These are phyloP conservation scores for Corinectria fuckeliana DNA, from an alignment of 2,329 filamentous ascomycete genomes.

Conservation along the genomic window DNA sequence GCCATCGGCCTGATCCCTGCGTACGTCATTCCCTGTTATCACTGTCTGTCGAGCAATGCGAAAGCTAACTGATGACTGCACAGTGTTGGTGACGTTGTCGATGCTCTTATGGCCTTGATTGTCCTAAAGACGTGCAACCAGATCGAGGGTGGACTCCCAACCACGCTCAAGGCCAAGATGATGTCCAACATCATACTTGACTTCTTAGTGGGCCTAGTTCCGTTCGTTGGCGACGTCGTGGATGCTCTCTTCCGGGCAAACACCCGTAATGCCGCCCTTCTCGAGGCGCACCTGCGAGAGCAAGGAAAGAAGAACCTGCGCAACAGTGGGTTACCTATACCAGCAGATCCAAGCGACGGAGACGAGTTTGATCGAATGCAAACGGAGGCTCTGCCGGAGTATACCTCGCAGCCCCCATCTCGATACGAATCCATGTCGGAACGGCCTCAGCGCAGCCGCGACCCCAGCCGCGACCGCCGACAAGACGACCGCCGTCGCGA, in stretches of 20 bases:
- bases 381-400: slow-evolving; percentile 35
- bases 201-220: slow-evolving; percentile 75
- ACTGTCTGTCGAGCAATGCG: background rate
- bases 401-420: slow-evolving; percentile 38
- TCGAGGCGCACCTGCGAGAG: slow-evolving; percentile 72
- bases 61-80: slow-evolving; percentile 25
- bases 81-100: slow-evolving; percentile 77
- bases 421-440: slow-evolving; percentile 34
- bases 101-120: slow-evolving; percentile 75
- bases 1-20: slow-evolving; percentile 84
- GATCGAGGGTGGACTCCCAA: slow-evolving; percentile 78
- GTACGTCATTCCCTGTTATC: slow-evolving; percentile 57
- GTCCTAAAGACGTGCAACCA: slow-evolving; percentile 75
- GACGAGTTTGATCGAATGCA: slow-evolving; percentile 55
- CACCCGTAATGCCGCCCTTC: slow-evolving; percentile 74
- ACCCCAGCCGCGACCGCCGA: background rate
- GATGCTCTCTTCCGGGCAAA: slow-evolving; percentile 79
- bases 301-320: slow-evolving; percentile 67
- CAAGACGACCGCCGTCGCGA: background rate
- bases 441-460: slow-evolving; percentile 24
- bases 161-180: slow-evolving; percentile 71
- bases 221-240: slow-evolving; percentile 76
- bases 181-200: slow-evolving; percentile 78
- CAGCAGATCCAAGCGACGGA: slow-evolving; percentile 60
- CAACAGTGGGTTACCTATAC: slow-evolving; percentile 53